phyloP scores from a whole-genome alignment of 2,329 filamentous ascomycete species.

The Escovopsis weberi region DNA sequence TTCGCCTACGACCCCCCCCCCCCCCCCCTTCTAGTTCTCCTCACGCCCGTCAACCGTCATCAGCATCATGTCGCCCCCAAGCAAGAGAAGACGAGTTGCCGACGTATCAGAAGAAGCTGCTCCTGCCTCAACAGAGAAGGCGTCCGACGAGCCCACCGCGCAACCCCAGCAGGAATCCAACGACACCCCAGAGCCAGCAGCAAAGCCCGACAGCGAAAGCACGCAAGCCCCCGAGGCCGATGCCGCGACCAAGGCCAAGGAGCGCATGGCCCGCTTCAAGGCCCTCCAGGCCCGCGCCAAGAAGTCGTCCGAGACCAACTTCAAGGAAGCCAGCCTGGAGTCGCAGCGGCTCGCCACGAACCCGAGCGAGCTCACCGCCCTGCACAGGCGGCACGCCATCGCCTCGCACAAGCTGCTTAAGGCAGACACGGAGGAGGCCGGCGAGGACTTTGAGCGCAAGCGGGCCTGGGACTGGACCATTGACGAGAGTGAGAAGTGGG shows the following conservation, averaged over 20 bases:
- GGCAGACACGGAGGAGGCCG: constrained; percentile 70
- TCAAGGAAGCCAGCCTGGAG: constrained; percentile 73
- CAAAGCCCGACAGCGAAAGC: constrained; percentile 5
- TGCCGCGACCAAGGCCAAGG: constrained; percentile 36
- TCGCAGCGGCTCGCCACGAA: constrained; percentile 67
- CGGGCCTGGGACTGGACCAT: constrained; percentile 97
- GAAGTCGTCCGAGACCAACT: constrained; percentile 55
- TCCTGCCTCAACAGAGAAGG: constrained; percentile 2
- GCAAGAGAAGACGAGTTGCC: constrained; percentile 13
- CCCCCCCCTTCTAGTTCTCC: not conserved
- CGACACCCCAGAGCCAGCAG: not conserved
- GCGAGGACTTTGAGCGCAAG: constrained; percentile 93
- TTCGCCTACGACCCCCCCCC: not conserved
- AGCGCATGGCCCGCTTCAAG: constrained; percentile 72
- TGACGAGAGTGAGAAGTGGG: constrained; percentile 90
- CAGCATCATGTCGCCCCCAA: constrained; percentile 13
- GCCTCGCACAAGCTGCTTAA: constrained; percentile 88
- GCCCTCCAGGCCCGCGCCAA: constrained; percentile 71
- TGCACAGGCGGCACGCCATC: constrained; percentile 77
- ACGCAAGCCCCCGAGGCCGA: constrained; percentile 9
- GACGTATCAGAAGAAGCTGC: constrained; percentile 1
- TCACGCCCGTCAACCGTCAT: not conserved
- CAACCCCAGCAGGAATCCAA: not conserved
- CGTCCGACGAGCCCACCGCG: not conserved
- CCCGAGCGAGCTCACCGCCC: constrained; percentile 57